A percentile compares a stretch with the other conserved stretches of the same genome.
Evolutionary conservation across 495 filamentous ascomycete species (phyloP).

Genomic region (Parmelia sp.): DNA sequence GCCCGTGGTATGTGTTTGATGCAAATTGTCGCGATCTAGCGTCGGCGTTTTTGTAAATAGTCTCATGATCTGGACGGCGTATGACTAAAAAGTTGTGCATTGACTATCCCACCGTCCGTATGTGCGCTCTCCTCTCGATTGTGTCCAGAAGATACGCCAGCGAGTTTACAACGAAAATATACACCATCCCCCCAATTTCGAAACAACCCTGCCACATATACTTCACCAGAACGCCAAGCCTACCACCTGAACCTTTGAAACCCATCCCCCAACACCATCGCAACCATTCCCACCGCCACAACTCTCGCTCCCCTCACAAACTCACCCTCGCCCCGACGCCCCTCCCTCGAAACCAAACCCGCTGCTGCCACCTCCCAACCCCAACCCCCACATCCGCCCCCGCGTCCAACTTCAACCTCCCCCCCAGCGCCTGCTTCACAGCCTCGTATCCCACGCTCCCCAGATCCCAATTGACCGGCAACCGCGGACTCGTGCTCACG

Average conservation of each 20-base stretch:
- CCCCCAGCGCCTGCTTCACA: conserved; percentile 76
- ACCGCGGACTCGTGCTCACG: conserved; percentile 55
- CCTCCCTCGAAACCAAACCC: conserved; percentile 61
- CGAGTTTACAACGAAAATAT: background rate
- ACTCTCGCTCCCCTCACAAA: conserved; percentile 35
- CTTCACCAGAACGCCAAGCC: background rate
- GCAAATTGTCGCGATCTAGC: conserved; percentile 17
- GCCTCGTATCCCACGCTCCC: conserved; percentile 76
- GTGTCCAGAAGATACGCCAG: background rate
- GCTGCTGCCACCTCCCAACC: conserved; percentile 65
- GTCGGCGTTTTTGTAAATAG: conserved; percentile 28
- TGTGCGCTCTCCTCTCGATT: background rate
- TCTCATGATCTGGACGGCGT: too few species aligned
- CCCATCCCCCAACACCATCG: background rate
- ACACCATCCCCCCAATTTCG: background rate
- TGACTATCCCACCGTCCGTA: background rate
- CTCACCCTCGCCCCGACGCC: conserved; percentile 70
- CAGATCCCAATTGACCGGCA: conserved; percentile 76
- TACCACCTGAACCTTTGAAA: background rate
- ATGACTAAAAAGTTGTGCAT: background rate
- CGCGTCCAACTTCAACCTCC: conserved; percentile 70
- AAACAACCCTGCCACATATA: background rate
- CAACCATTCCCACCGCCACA: background rate
- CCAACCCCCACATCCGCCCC: conserved; percentile 62
- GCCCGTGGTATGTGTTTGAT: background rate